Evolutionary conservation across 805 yeast species (phyloP).

Genomic region (Candida nanaspora): DNA sequence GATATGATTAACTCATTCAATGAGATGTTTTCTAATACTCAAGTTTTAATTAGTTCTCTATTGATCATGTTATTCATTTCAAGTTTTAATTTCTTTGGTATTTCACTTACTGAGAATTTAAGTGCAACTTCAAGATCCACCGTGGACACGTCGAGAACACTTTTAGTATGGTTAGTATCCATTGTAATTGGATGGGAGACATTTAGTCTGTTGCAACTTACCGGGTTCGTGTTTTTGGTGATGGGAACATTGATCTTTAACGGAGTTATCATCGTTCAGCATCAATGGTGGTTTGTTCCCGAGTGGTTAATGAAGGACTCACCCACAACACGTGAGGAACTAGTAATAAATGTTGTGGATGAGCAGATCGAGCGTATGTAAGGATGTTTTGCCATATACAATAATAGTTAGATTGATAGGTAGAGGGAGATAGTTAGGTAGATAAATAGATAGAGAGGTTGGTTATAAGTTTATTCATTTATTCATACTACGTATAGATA

Average conservation of each 20-base stretch:
- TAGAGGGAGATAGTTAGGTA: not conserved
- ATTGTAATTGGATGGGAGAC: conserved; percentile 68
- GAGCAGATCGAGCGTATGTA: conserved; percentile 34
- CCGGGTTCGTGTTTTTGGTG: conserved; percentile 59
- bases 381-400: not conserved
- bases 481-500: too few species aligned
- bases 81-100: conserved; percentile 65
- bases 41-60: conserved; percentile 46
- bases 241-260: conserved; percentile 71
- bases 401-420: not conserved
- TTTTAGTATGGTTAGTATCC: conserved; percentile 70
- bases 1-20: conserved; percentile 44
- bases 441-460: conserved; percentile 2
- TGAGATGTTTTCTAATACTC: conserved; percentile 37
- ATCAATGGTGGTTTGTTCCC: conserved; percentile 33
- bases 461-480: conserved; percentile 33
- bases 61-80: conserved; percentile 69
- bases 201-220: conserved; percentile 51
- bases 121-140: conserved; percentile 78
- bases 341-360: conserved; percentile 29
- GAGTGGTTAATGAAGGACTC: conserved; percentile 29
- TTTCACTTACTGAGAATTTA: conserved; percentile 54
- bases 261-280: conserved; percentile 52
- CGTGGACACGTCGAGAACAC: conserved; percentile 69
- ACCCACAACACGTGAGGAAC: conserved; percentile 10